Base-by-base conservation (phyloP, 192 early-diverging fungal genomes). In the Mortierella claussenii region DNA sequence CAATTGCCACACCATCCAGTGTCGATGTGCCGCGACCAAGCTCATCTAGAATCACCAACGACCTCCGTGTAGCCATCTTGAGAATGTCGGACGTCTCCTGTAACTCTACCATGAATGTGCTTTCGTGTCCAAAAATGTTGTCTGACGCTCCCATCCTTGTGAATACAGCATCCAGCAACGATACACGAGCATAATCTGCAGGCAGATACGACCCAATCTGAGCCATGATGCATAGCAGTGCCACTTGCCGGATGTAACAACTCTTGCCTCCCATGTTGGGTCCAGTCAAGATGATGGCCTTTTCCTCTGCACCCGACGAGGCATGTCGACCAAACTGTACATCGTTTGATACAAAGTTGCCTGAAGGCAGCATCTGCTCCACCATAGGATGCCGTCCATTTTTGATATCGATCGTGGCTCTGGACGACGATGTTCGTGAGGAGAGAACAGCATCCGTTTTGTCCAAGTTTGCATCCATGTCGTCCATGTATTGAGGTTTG, bases 191-290 rank as follows among this genome's bases (percentile, higher is more conserved):
- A 33, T 70, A 80, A 2, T 75, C 56, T 3, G 90, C 90, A 2
- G 94, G 94, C 1, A 96, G 87, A 79, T 86, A 93, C 2, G 82
- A 81, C 9, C 94, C 93, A 0, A 90, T 85, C 48, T 95, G 94
- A 0, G 88, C 92, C 83, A 93, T 86, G 50, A 85, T 87, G 8
- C 80, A 67, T 23, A 85, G 56, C 3, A 89, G 61, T 0, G 81
- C 90, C 50, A 84, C 83, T 58, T 91, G 88, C 10, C 92, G 80
- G 23, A 93, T 84, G 62, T 89, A 90, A 11, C 89, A 91, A 59
- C 82, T 82, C 65, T 86, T 83, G 30, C 93, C 93, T 3, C 91
- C 92, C 93, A 95, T 94, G 62, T 94, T 94, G 13, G 93, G 94
- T 32, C 91, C 86, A 0, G 83, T 88, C 8, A 91, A 60, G 13